phyloP scores from a whole-genome alignment of 2,329 filamentous ascomycete species.

The Cercospora zeina region DNA sequence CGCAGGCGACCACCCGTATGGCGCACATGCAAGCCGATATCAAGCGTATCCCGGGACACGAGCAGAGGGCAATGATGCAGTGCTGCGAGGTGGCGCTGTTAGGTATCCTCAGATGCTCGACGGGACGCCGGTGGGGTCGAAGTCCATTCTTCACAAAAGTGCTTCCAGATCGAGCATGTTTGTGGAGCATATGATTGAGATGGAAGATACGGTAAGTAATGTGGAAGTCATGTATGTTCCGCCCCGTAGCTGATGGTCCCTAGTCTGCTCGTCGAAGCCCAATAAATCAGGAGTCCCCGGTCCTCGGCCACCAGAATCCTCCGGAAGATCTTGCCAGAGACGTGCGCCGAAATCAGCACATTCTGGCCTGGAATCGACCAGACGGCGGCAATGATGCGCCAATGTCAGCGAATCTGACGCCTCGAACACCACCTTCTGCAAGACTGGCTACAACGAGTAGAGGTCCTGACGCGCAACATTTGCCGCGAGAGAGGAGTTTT shows the following conservation, averaged over 20 bases:
- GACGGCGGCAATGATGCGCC: conserved; percentile 13
- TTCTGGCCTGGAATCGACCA: conserved; percentile 13
- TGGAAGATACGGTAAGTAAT: conserved; percentile 28
- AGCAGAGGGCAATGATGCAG: conserved; percentile 22
- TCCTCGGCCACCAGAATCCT: conserved; percentile 8
- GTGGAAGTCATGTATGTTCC: conserved; percentile 19
- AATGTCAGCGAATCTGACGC: conserved; percentile 27
- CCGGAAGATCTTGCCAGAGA: conserved; percentile 1
- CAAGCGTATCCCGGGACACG: conserved; percentile 21
- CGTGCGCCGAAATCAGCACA: conserved; percentile 6
- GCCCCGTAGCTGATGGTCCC: conserved; percentile 1
- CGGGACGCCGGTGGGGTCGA: conserved; percentile 15
- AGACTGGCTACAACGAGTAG: conserved; percentile 12
- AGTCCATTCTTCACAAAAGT: conserved; percentile 13
- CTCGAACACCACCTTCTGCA: conserved; percentile 27
- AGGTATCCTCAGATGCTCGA: conserved; percentile 28
- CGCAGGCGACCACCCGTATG: conserved; percentile 19
- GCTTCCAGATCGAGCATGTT: conserved; percentile 23
- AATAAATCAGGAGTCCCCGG: conserved; percentile 14
- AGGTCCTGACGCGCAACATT: conserved; percentile 3
- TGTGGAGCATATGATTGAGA: conserved; percentile 27
- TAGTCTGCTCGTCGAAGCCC: conserved; percentile 15
- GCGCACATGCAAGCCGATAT: conserved; percentile 3
- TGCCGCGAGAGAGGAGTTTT: conserved; percentile 18
- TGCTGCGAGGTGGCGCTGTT: conserved; percentile 18